A percentile compares a stretch with the other conserved stretches of the same genome.
Evolutionary conservation across 2,329 filamentous ascomycete genomes (phyloP).

Genomic region (Paracoccidioides lutzii): DNA sequence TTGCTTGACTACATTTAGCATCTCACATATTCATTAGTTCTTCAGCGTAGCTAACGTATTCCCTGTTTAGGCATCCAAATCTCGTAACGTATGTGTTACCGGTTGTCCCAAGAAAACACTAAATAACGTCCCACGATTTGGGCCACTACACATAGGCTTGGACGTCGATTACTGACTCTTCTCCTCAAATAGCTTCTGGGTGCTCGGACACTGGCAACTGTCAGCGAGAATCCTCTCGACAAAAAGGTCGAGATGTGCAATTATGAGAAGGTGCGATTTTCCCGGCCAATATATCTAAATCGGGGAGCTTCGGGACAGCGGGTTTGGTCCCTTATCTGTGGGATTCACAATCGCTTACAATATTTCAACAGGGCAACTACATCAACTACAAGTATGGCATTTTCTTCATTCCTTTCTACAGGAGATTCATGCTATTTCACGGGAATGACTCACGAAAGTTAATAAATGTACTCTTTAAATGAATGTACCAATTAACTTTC

Average conservation of each 20-base stretch:
- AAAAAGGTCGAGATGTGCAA: conserved; percentile 98
- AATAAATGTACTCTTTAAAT: background rate
- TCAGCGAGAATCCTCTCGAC: conserved; percentile 73
- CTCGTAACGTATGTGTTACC: conserved; percentile 31
- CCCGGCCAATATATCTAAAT: conserved; percentile 8
- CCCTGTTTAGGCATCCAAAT: conserved; percentile 29
- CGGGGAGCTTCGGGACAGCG: conserved; percentile 14
- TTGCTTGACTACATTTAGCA: no score
- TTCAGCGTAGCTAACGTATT: conserved; percentile 14
- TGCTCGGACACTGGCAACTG: conserved; percentile 65
- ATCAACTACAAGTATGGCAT: conserved; percentile 70
- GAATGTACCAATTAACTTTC: background rate
- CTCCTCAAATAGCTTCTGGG: conserved; percentile 44
- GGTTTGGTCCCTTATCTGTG: conserved; percentile 4
- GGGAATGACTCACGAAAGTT: background rate
- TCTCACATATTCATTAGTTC: no score
- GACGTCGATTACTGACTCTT: conserved; percentile 16
- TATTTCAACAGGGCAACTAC: conserved; percentile 54
- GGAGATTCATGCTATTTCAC: background rate
- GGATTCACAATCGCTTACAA: conserved; percentile 18
- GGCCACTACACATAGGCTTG: conserved; percentile 2
- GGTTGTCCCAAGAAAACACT: background rate
- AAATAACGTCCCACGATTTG: background rate
- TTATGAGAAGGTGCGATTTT: conserved; percentile 57
- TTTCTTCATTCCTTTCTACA: background rate